A percentile compares a stretch with the other conserved stretches of the same genome.
Evolutionary conservation across 192 early-diverging fungal species (phyloP).

Genomic region (Linnemannia zychae): DNA sequence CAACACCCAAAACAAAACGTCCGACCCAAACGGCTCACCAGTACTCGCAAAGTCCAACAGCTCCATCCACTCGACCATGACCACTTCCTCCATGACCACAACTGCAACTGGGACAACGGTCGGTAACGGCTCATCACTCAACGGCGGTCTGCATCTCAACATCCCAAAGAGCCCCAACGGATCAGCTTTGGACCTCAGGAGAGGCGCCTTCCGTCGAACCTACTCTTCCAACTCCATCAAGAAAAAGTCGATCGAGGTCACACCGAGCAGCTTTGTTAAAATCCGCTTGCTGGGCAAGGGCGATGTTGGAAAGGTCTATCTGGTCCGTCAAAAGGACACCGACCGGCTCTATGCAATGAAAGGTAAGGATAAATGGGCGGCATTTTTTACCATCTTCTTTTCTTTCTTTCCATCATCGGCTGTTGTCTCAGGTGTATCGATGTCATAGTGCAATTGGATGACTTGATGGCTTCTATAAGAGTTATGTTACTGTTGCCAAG

Average conservation of each 20-base stretch:
- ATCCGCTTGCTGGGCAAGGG: constrained; percentile 95
- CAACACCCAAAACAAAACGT: constrained; percentile 8
- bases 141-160: constrained; percentile 28
- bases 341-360: constrained; percentile 97
- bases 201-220: constrained; percentile 76
- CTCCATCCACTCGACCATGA: constrained; percentile 44
- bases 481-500: background rate
- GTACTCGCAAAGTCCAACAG: constrained; percentile 32
- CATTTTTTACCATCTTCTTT: background rate
- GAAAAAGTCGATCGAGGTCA: constrained; percentile 85
- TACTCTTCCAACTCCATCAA: constrained; percentile 89
- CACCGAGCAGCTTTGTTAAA: constrained; percentile 90
- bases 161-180: constrained; percentile 50
- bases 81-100: constrained; percentile 43
- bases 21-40: constrained; percentile 7
- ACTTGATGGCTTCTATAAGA: background rate
- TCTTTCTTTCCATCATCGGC: background rate
- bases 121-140: constrained; percentile 24
- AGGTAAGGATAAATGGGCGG: constrained; percentile 58
- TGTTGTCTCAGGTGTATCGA: background rate
- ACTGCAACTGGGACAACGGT: constrained; percentile 24
- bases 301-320: constrained; percentile 97
- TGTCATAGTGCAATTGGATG: background rate
- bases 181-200: constrained; percentile 49
- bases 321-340: constrained; percentile 89